Evolutionary conservation across 192 early-diverging fungal species (phyloP).

Genomic region (Phycomyces nitens): DNA sequence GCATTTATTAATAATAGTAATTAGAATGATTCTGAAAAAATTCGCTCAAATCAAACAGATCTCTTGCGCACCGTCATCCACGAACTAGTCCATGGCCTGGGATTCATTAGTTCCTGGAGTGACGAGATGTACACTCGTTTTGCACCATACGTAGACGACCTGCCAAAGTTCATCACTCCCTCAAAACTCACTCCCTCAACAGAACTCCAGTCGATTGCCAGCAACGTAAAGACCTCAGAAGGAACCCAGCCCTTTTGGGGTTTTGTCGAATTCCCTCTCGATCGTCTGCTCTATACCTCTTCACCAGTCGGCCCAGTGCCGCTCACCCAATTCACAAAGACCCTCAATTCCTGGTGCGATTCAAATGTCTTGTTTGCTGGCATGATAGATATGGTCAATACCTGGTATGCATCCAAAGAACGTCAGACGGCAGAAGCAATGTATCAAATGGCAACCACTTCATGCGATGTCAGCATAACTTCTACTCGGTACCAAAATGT

Average conservation of each 20-base stretch:
- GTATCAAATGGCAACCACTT: slow-evolving; percentile 13
- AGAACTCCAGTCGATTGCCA: background rate
- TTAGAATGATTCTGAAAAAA: slow-evolving; percentile 20
- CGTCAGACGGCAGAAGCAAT: slow-evolving; percentile 3
- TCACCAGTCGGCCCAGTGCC: background rate
- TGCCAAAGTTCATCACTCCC: slow-evolving; percentile 24
- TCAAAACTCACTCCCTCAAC: slow-evolving; percentile 13
- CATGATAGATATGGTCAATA: slow-evolving; percentile 23
- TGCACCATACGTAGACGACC: slow-evolving; percentile 12
- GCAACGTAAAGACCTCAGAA: slow-evolving; percentile 1
- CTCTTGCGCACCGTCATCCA: slow-evolving; percentile 38
- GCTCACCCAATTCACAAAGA: slow-evolving; percentile 9
- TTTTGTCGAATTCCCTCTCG: slow-evolving; percentile 35
- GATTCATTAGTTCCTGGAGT: slow-evolving; percentile 35
- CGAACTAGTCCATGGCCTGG: slow-evolving; percentile 44
- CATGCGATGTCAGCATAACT: background rate
- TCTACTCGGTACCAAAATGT: background rate
- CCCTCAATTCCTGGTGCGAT: slow-evolving; percentile 22
- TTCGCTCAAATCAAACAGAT: slow-evolving; percentile 30
- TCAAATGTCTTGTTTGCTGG: slow-evolving; percentile 20
- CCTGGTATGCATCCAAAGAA: slow-evolving; percentile 8
- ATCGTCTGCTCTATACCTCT: slow-evolving; percentile 12
- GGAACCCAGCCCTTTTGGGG: slow-evolving; percentile 31
- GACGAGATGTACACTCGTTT: slow-evolving; percentile 25
- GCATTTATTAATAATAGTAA: no score